Conservation (phyloP, 768 basidiomycete genomes). For the Termitomyces sp. region DNA sequence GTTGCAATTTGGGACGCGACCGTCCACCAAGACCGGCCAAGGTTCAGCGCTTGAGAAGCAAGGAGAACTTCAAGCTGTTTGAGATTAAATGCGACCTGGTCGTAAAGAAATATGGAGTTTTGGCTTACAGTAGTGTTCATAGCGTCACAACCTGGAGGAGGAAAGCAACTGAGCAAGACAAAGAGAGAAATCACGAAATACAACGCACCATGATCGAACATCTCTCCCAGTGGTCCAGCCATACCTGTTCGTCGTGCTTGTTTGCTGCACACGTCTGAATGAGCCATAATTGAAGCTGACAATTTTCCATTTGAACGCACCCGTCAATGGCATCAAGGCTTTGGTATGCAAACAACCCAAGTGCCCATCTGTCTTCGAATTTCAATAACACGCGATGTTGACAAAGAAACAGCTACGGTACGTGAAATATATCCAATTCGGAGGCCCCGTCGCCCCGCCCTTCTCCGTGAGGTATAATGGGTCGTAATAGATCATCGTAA, state of each 20-base stretch:
- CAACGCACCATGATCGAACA: constrained; percentile 91
- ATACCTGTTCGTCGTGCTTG: constrained; percentile 95
- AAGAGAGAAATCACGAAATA: not conserved
- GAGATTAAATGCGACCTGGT: not conserved
- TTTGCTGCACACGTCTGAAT: constrained; percentile 46
- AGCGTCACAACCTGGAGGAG: constrained; percentile 73
- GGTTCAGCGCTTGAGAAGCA: constrained; percentile 76
- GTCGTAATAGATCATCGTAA: constrained; percentile 80
- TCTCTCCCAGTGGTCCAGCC: constrained; percentile 95
- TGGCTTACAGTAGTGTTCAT: constrained; percentile 82
- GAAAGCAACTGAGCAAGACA: not conserved
- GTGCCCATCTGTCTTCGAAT: constrained; percentile 58
- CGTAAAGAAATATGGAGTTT: not conserved
- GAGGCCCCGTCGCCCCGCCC: constrained; percentile 55
- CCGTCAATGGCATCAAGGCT: constrained; percentile 86
- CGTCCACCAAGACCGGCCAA: constrained; percentile 97
- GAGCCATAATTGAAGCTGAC: constrained; percentile 3
- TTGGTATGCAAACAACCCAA: constrained; percentile 90
- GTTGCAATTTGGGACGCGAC: constrained; percentile 78
- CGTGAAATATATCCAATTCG: constrained; percentile 91
- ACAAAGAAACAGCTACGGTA: constrained; percentile 28
- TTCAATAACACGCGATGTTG: not conserved
- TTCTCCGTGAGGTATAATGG: constrained; percentile 67
- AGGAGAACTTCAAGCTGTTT: constrained; percentile 82
- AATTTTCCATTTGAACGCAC: constrained; percentile 28